phyloP scores from a whole-genome alignment of 2,329 filamentous ascomycete species.

The Phoma sp. region DNA sequence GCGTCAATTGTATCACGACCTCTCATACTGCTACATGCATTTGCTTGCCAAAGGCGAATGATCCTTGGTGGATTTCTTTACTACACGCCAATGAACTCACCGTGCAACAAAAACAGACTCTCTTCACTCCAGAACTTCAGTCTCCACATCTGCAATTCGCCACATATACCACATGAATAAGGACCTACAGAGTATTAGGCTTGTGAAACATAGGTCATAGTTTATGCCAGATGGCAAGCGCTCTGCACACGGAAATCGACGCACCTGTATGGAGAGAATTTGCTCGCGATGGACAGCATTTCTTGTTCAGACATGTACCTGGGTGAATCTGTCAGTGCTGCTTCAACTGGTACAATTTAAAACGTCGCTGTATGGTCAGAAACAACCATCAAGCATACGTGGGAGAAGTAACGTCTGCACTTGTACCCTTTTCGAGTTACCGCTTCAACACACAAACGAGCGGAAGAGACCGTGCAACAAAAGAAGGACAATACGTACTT shows the following conservation, averaged over 20 bases:
- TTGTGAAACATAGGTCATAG: conserved; percentile 1
- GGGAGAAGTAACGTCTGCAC: too few species aligned
- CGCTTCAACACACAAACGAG: background rate
- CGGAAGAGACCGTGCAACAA: background rate
- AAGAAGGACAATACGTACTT: conserved; percentile 56
- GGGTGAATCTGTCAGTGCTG: background rate
- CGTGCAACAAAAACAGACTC: background rate
- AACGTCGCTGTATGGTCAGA: too few species aligned
- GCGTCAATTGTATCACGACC: conserved; percentile 22
- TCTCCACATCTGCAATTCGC: conserved; percentile 80
- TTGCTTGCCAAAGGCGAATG: background rate
- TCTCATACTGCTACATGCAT: conserved; percentile 11
- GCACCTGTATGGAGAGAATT: conserved; percentile 80
- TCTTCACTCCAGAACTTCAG: conserved; percentile 56
- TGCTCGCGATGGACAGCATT: conserved; percentile 81
- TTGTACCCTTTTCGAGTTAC: background rate
- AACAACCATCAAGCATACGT: too few species aligned
- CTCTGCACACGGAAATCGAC: conserved; percentile 31
- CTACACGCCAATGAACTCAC: too few species aligned
- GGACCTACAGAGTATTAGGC: conserved; percentile 60
- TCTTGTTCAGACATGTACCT: conserved; percentile 89
- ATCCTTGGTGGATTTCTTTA: too few species aligned
- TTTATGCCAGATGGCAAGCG: background rate
- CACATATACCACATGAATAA: conserved; percentile 99
- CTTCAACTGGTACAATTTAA: background rate